Conservation (phyloP, 768 basidiomycete genomes). For the Mycena pura region DNA sequence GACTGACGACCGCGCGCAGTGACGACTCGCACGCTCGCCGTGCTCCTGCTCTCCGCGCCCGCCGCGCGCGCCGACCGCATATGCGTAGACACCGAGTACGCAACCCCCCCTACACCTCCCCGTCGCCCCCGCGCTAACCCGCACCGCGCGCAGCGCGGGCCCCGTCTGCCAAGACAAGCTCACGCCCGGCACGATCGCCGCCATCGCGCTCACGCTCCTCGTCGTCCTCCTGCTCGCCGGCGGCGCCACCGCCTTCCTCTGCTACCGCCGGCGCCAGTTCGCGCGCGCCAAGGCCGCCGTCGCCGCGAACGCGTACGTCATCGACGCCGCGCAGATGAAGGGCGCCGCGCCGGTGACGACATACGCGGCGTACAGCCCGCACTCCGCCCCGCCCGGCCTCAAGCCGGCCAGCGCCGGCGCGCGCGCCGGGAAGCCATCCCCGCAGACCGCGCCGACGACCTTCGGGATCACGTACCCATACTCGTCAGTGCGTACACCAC, state of each 20-base stretch:
- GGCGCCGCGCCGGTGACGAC: background rate
- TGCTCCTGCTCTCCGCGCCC: background rate
- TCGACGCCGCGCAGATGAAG: constrained; percentile 9
- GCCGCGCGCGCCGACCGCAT: background rate
- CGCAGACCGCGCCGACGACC: background rate
- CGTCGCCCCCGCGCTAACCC: background rate
- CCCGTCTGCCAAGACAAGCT: constrained; percentile 1
- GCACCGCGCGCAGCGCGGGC: background rate
- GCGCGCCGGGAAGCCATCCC: background rate
- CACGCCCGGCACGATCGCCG: constrained; percentile 5
- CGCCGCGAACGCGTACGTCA: constrained; percentile 1
- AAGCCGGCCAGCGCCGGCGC: background rate
- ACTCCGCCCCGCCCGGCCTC: background rate
- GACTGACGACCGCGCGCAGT: no score
- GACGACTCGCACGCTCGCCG: background rate
- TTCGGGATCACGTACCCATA: background rate
- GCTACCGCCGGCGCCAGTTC: constrained; percentile 10
- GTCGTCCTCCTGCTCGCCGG: background rate
- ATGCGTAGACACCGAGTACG: background rate
- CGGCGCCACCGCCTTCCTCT: background rate
- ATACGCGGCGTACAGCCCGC: background rate
- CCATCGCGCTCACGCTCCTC: background rate
- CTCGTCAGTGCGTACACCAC: background rate
- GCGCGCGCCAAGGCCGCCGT: background rate
- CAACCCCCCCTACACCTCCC: background rate